Conservation (phyloP, 805 yeast species). For the Candida multigemmis region DNA sequence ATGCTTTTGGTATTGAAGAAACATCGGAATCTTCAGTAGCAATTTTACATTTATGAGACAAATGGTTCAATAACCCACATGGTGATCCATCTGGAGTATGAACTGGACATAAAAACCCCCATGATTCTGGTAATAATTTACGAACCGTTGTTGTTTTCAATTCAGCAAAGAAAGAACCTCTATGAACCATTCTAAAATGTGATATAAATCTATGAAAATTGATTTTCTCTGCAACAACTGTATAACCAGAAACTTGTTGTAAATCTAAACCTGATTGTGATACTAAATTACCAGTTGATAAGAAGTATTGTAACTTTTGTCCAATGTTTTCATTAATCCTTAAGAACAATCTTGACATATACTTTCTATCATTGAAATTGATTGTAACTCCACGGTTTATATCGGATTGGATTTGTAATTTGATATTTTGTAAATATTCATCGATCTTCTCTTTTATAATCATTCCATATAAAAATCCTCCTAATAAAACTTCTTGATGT, state of each 20-base stretch:
- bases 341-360: constrained; percentile 68
- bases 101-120: constrained; percentile 99
- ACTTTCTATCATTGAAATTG: constrained; percentile 75
- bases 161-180: constrained; percentile 99
- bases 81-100: constrained; percentile 99
- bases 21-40: constrained; percentile 73
- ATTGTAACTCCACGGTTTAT: constrained; percentile 72
- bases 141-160: constrained; percentile 95
- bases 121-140: constrained; percentile 91
- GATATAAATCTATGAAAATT: constrained; percentile 94
- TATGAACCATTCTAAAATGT: constrained; percentile 99
- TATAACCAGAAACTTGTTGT: constrained; percentile 96
- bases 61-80: constrained; percentile 94
- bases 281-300: constrained; percentile 94
- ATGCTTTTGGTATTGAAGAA: constrained; percentile 54
- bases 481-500: constrained; percentile 92
- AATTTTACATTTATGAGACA: constrained; percentile 89
- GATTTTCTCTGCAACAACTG: constrained; percentile 97
- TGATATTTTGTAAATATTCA: constrained; percentile 72
- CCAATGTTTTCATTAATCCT: constrained; percentile 92
- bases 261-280: constrained; percentile 96
- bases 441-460: constrained; percentile 93
- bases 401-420: constrained; percentile 69
- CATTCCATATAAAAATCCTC: constrained; percentile 96
- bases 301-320: constrained; percentile 84